These are phyloP conservation scores for Zarea fungicola DNA, from an alignment of 2,329 filamentous ascomycete genomes.

Conservation along the genomic window DNA sequence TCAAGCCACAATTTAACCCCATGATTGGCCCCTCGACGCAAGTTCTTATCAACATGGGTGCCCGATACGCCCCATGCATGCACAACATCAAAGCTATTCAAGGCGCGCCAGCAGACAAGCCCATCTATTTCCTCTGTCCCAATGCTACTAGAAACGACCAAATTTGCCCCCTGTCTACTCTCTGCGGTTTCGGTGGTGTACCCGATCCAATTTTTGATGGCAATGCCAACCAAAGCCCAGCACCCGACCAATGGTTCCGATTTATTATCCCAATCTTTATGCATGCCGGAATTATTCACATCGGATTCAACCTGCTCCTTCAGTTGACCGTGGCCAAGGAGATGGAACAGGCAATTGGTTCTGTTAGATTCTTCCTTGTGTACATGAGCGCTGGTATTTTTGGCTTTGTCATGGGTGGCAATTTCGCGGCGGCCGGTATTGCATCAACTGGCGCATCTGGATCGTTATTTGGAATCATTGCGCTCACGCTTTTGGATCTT, in stretches of 20 bases:
- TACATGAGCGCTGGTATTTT: slow-evolving; percentile 93
- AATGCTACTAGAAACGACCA: slow-evolving; percentile 61
- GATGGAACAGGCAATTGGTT: slow-evolving; percentile 87
- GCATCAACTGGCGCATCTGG: slow-evolving; percentile 87
- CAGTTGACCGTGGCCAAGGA: slow-evolving; percentile 87
- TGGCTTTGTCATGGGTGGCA: slow-evolving; percentile 90
- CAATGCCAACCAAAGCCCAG: slow-evolving; percentile 43
- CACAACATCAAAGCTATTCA: slow-evolving; percentile 68
- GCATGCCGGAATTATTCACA: slow-evolving; percentile 90
- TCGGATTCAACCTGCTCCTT: slow-evolving; percentile 89
- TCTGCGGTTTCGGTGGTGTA: slow-evolving; percentile 77
- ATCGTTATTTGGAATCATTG: slow-evolving; percentile 85
- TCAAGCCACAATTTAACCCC: slow-evolving; percentile 82
- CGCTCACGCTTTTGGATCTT: slow-evolving; percentile 80
- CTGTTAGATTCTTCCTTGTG: slow-evolving; percentile 80
- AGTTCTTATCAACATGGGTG: slow-evolving; percentile 94
- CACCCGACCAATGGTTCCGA: slow-evolving; percentile 92
- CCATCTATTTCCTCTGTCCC: slow-evolving; percentile 71
- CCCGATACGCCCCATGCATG: slow-evolving; percentile 91
- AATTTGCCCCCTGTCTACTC: slow-evolving; percentile 66
- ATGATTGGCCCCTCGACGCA: slow-evolving; percentile 94
- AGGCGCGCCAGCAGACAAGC: slow-evolving; percentile 32
- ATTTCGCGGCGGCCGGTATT: slow-evolving; percentile 78
- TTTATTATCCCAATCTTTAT: slow-evolving; percentile 96
- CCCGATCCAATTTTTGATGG: slow-evolving; percentile 60